Conservation (phyloP, 2,329 filamentous ascomycete species). For the Pseudonectria buxi region DNA sequence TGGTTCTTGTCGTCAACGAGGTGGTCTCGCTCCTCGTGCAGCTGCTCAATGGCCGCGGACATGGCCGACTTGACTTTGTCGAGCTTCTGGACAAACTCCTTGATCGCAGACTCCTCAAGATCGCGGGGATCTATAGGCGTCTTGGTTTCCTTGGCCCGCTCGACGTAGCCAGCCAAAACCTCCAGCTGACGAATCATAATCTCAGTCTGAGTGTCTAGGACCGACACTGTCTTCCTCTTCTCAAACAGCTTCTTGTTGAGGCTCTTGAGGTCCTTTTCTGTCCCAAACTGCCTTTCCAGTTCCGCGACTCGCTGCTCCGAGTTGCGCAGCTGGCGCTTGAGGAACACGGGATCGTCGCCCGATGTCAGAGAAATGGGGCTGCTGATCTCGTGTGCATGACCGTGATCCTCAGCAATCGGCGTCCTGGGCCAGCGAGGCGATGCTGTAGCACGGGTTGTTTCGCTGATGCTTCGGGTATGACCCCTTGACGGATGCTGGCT, state of each 20-base stretch:
- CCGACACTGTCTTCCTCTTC: conserved; percentile 92
- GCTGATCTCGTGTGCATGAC: conserved; percentile 54
- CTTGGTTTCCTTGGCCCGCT: conserved; percentile 76
- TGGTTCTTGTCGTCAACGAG: conserved; percentile 79
- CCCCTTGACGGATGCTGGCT: conserved; percentile 38
- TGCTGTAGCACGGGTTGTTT: conserved; percentile 56
- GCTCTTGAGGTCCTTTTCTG: conserved; percentile 60
- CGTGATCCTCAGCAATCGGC: conserved; percentile 51
- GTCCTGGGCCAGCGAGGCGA: conserved; percentile 67
- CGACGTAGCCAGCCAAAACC: conserved; percentile 80
- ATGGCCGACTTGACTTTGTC: conserved; percentile 55
- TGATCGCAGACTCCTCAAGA: conserved; percentile 83
- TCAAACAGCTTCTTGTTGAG: conserved; percentile 84
- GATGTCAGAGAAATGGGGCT: conserved; percentile 63
- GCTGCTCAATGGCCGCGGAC: conserved; percentile 50
- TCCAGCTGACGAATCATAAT: conserved; percentile 91
- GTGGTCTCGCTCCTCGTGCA: conserved; percentile 68
- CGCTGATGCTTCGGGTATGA: conserved; percentile 58
- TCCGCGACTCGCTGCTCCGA: conserved; percentile 82
- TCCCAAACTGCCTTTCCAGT: conserved; percentile 69
- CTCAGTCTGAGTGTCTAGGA: conserved; percentile 88
- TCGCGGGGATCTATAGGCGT: conserved; percentile 73
- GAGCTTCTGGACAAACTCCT: conserved; percentile 76
- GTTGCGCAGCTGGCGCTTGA: conserved; percentile 70
- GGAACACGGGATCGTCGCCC: conserved; percentile 57